These are phyloP conservation scores for Gryganskiella cystojenkinii DNA, from an alignment of 192 early-diverging fungal genomes.

Conservation along the genomic window DNA sequence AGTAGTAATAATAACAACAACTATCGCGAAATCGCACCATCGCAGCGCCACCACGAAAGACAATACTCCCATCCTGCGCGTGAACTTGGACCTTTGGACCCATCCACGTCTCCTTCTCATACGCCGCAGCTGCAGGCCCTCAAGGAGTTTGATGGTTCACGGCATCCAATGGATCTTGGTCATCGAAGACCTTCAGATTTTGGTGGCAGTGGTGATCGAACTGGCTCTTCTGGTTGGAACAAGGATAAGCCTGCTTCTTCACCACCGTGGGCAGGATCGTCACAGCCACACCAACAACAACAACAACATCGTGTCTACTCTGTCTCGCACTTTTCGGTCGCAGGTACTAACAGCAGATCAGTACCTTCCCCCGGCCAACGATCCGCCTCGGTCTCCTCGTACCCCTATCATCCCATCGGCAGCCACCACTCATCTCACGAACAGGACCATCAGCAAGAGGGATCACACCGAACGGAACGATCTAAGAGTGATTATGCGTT, in stretches of 20 bases:
- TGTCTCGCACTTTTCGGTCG: slow-evolving; percentile 1
- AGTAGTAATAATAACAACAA: no score
- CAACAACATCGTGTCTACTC: neutral
- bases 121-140: neutral
- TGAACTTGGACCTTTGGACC: no score
- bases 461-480: slow-evolving; percentile 1
- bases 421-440: slow-evolving; percentile 19
- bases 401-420: slow-evolving; percentile 21
- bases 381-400: slow-evolving; percentile 10
- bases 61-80: no score
- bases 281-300: slow-evolving; percentile 4
- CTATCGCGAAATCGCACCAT: no score
- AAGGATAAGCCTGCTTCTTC: neutral
- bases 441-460: slow-evolving; percentile 2
- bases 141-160: neutral
- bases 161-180: neutral
- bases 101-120: no score
- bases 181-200: slow-evolving; percentile 22
- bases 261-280: neutral
- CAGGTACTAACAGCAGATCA: neutral
- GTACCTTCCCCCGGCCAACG: slow-evolving; percentile 11
- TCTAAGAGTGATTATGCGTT: slow-evolving; percentile 44
- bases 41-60: no score
- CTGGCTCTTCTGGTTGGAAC: neutral
- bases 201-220: slow-evolving; percentile 18